A percentile compares a stretch with the other conserved stretches of the same genome.
phyloP scores from a whole-genome alignment of 1,284 basidiomycete species.

The Singerocomus rubriflavus region DNA sequence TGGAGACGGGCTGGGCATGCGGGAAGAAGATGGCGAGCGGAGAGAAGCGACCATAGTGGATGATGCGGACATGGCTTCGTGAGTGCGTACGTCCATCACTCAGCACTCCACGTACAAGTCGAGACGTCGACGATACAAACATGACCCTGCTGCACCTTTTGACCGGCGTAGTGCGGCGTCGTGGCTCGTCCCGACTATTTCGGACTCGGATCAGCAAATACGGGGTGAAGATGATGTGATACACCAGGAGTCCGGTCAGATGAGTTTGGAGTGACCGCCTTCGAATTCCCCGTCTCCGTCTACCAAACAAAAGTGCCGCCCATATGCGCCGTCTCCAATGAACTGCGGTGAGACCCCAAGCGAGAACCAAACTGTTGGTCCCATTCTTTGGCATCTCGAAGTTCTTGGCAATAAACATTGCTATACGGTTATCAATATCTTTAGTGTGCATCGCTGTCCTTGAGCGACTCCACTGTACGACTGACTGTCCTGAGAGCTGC shows the following conservation, averaged over 20 bases:
- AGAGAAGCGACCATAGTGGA: constrained; percentile 15
- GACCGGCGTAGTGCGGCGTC: not conserved
- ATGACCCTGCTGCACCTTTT: not conserved
- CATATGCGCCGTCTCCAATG: not conserved
- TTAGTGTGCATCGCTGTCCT: no score
- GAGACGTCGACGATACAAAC: no score
- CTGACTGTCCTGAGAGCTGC: no score
- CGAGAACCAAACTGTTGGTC: no score
- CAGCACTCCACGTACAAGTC: no score
- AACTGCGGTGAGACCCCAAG: no score
- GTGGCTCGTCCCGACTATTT: not conserved
- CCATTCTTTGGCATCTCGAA: no score
- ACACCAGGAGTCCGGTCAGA: not conserved
- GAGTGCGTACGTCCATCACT: not conserved
- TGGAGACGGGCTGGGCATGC: not conserved
- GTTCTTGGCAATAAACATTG: no score
- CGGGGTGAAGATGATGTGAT: no score
- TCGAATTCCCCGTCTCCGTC: not conserved
- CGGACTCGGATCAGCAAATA: not conserved
- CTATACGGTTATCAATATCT: no score
- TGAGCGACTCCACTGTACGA: no score
- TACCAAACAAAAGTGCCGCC: not conserved
- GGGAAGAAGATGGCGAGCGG: not conserved
- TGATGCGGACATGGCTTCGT: constrained; percentile 8
- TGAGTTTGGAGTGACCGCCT: not conserved